phyloP scores from a whole-genome alignment of 2,329 filamentous ascomycete genomes.

The Stachybotrys echinatus region DNA sequence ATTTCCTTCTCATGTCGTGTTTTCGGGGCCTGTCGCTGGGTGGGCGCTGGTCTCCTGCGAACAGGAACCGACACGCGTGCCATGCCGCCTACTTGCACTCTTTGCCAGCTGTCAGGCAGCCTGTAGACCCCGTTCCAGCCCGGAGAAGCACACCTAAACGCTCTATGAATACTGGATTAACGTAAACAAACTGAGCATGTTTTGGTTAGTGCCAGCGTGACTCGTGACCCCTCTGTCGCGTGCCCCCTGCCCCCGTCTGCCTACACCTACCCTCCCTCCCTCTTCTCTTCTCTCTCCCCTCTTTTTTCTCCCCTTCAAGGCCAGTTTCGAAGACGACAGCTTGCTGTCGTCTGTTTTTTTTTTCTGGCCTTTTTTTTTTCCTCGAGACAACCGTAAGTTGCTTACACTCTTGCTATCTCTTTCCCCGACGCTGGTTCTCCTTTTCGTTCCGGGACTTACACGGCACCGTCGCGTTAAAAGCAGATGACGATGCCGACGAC shows the following conservation, averaged over 20 bases:
- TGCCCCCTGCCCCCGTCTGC: neutral
- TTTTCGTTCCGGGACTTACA: neutral
- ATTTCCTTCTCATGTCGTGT: neutral
- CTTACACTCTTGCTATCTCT: neutral
- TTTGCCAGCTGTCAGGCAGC: neutral
- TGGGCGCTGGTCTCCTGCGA: neutral
- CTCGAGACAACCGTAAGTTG: neutral
- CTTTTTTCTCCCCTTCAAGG: neutral
- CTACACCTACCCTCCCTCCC: neutral
- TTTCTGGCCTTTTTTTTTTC: too few species aligned
- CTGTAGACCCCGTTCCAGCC: neutral
- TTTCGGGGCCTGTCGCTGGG: neutral
- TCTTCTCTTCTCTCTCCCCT: neutral
- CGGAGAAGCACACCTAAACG: neutral
- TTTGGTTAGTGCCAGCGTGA: neutral
- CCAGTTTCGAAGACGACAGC: neutral
- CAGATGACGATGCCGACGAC: neutral
- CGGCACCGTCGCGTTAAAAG: neutral
- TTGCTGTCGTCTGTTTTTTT: neutral
- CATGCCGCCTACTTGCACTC: neutral
- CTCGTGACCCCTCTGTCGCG: neutral
- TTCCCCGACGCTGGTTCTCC: neutral
- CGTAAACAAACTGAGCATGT: neutral
- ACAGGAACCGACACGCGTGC: neutral
- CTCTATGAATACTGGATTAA: neutral